A percentile compares a stretch with the other conserved stretches of the same genome.
Conservation (phyloP, 345 rosid genomes). For the Gossypium sturtianum region DNA sequence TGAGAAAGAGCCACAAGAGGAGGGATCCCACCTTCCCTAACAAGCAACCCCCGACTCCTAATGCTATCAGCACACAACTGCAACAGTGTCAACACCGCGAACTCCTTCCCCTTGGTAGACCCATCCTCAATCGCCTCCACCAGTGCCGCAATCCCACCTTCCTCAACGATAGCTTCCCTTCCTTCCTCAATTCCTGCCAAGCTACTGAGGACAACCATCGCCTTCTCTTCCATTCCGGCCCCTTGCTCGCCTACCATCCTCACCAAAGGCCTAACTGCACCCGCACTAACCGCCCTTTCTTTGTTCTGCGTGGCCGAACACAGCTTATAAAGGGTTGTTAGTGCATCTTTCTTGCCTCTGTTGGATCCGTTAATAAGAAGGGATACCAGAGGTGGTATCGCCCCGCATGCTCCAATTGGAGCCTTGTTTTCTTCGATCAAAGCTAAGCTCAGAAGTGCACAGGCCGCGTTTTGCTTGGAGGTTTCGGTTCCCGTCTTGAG, state of each 20-base stretch:
- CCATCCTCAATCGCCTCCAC: slow-evolving; percentile 95
- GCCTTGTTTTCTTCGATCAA: slow-evolving; percentile 77
- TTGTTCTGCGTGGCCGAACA: slow-evolving; percentile 74
- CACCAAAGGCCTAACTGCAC: slow-evolving; percentile 87
- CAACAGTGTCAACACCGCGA: slow-evolving; percentile 71
- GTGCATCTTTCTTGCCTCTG: slow-evolving; percentile 83
- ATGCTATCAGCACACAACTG: slow-evolving; percentile 73
- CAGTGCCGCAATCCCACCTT: slow-evolving; percentile 80
- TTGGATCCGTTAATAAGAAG: slow-evolving; percentile 65
- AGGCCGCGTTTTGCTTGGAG: slow-evolving; percentile 95
- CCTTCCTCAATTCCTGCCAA: slow-evolving; percentile 68
- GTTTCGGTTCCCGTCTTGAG: slow-evolving; percentile 88
- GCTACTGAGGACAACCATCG: slow-evolving; percentile 86
- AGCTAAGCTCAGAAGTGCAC: slow-evolving; percentile 79
- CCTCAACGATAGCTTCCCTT: slow-evolving; percentile 74
- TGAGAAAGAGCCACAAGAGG: slow-evolving; percentile 94
- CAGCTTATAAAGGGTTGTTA: slow-evolving; percentile 89
- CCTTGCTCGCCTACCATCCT: slow-evolving; percentile 73
- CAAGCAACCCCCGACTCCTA: slow-evolving; percentile 79
- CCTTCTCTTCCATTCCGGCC: slow-evolving; percentile 90
- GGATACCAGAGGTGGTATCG: slow-evolving; percentile 92
- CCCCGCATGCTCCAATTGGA: slow-evolving; percentile 85
- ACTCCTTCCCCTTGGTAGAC: slow-evolving; percentile 77
- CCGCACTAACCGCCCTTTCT: slow-evolving; percentile 85
- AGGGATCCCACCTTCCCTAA: slow-evolving; percentile 97